Evolutionary conservation across 2,329 filamentous ascomycete species (phyloP).

Genomic region (Colletotrichum noveboracense): DNA sequence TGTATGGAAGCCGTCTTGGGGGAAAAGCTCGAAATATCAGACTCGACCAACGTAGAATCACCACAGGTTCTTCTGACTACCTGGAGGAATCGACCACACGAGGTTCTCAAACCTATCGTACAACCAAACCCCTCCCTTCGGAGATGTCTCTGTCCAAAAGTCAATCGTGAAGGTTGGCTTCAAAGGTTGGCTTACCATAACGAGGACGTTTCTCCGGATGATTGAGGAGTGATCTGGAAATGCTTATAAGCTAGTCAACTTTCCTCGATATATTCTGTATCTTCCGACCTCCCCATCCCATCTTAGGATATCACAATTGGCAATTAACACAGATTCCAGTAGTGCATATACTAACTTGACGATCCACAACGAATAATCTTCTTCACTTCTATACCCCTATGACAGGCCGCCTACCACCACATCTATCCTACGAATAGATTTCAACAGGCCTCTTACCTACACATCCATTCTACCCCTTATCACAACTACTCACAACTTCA

Average conservation of each 20-base stretch:
- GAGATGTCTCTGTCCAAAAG: background rate
- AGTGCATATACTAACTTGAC: background rate
- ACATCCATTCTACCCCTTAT: background rate
- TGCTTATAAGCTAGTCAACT: accelerated
- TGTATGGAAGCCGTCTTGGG: background rate
- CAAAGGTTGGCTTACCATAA: accelerated
- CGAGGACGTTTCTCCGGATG: background rate
- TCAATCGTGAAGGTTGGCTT: background rate
- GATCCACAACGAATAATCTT: background rate
- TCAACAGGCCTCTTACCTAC: background rate
- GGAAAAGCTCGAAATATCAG: background rate
- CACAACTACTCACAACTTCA: background rate
- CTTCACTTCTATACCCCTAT: background rate
- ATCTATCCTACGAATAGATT: no score
- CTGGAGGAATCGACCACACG: background rate
- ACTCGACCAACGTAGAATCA: background rate
- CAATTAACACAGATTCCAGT: background rate
- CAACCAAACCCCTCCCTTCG: background rate
- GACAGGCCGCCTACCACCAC: background rate
- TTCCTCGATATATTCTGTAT: background rate
- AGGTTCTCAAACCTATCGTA: background rate
- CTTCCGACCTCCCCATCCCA: background rate
- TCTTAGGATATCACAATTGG: background rate
- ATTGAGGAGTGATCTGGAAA: accelerated
- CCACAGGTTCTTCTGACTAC: background rate